A percentile compares a stretch with the other conserved stretches of the same genome.
phyloP scores from a whole-genome alignment of 257 asterid species.

The Fraxinus pennsylvanica region DNA sequence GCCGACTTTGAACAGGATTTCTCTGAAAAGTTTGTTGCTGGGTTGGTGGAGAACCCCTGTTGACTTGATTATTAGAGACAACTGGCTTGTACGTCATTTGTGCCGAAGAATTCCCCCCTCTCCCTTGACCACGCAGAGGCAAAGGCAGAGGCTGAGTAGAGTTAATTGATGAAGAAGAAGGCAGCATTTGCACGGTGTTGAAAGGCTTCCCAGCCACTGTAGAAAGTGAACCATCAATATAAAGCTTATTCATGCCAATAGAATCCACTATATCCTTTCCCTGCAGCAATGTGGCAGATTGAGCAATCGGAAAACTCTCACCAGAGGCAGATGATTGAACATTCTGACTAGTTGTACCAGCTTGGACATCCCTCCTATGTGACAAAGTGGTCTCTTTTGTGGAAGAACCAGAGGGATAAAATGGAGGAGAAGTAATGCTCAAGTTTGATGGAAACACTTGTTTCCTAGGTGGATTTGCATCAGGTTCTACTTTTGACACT shows the following conservation, averaged over 20 bases:
- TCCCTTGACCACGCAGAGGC: conserved; percentile 64
- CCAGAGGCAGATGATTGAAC: conserved; percentile 46
- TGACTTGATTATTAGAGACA: conserved; percentile 52
- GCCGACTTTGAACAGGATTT: conserved; percentile 52
- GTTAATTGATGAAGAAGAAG: conserved; percentile 43
- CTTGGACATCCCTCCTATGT: conserved; percentile 53
- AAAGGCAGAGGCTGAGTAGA: conserved; percentile 43
- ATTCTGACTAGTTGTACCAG: conserved; percentile 39
- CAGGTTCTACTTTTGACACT: conserved; percentile 49
- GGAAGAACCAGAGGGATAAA: conserved; percentile 90
- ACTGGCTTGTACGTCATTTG: conserved; percentile 68
- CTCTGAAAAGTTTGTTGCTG: conserved; percentile 51
- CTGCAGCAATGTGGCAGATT: conserved; percentile 38
- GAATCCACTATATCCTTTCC: conserved; percentile 67
- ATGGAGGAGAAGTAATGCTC: conserved; percentile 96
- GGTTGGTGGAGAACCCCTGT: conserved; percentile 48
- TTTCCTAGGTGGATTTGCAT: conserved; percentile 46
- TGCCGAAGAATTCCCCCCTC: conserved; percentile 52
- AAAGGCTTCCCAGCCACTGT: conserved; percentile 53
- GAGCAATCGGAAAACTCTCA: conserved; percentile 42
- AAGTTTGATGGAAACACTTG: conserved; percentile 74
- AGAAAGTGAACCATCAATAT: conserved; percentile 54
- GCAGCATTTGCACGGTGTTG: conserved; percentile 45
- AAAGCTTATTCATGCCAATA: conserved; percentile 52
- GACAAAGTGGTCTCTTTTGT: conserved; percentile 53